phyloP scores from a whole-genome alignment of 345 rosid genomes.

The Sonneratia caseolaris region DNA sequence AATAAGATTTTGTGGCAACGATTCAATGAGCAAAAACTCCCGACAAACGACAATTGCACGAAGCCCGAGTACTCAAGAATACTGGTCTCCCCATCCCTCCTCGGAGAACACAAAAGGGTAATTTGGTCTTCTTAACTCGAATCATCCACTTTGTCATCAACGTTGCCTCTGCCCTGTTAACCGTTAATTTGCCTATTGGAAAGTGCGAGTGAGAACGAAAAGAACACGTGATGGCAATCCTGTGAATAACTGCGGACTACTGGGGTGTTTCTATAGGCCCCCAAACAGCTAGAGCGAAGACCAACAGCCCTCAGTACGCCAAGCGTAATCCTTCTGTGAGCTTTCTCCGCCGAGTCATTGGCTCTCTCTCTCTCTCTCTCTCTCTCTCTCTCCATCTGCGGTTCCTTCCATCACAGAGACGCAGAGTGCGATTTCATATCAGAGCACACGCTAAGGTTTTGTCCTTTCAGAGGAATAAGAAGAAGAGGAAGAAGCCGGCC shows the following conservation, averaged over 20 bases:
- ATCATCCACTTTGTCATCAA: not conserved
- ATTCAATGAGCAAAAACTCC: too few relatives aligned
- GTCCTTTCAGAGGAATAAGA: not conserved
- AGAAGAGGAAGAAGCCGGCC: not conserved
- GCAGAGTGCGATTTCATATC: not conserved
- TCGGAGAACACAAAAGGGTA: not conserved
- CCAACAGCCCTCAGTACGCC: not conserved
- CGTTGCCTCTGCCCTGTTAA: not conserved
- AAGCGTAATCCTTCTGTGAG: not conserved
- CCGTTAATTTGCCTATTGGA: not conserved
- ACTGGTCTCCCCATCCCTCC: too few relatives aligned
- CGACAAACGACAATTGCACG: too few relatives aligned
- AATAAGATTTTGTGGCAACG: too few relatives aligned
- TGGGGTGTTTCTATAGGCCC: conserved; percentile 2
- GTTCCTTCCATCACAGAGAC: not conserved
- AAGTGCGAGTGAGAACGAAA: not conserved
- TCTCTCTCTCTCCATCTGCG: not conserved
- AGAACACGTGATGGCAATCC: conserved; percentile 9
- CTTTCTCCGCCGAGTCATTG: not conserved
- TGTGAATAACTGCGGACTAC: conserved; percentile 3
- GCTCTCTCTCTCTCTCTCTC: not conserved
- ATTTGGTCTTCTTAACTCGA: not conserved
- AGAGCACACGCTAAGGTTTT: conserved; percentile 5
- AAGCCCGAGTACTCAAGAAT: too few relatives aligned
- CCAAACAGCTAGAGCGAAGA: conserved; percentile 8